Conservation (phyloP, 1,139 yeast genomes). For the Eremothecium sinecaudum region DNA sequence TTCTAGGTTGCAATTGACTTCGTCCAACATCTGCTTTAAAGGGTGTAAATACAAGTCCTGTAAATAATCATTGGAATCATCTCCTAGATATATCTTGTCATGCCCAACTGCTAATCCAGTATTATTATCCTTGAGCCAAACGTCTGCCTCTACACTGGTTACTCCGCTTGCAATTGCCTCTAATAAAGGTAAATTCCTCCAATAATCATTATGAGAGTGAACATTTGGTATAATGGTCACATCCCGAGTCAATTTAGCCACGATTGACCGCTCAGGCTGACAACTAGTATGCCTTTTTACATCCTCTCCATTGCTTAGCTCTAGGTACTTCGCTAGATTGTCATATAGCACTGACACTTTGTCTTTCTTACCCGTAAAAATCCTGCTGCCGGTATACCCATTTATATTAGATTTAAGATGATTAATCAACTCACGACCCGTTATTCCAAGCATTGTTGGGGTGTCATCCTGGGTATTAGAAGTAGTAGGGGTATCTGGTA, state of each 20-base stretch:
- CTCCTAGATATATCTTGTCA: constrained; percentile 39
- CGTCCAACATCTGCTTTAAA: constrained; percentile 39
- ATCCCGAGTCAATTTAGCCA: constrained; percentile 38
- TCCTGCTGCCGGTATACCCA: background rate
- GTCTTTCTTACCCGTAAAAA: background rate
- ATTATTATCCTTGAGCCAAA: constrained; percentile 44
- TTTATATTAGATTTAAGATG: constrained; percentile 4
- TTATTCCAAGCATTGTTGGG: constrained; percentile 3
- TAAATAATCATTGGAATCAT: constrained; percentile 38
- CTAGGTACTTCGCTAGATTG: background rate
- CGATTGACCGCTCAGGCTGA: constrained; percentile 10
- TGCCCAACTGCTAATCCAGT: constrained; percentile 59
- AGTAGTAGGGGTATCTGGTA: background rate
- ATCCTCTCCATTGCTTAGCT: background rate
- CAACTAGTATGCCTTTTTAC: background rate
- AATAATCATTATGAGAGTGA: constrained; percentile 72
- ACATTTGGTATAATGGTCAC: constrained; percentile 40
- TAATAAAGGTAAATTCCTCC: constrained; percentile 53
- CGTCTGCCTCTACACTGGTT: constrained; percentile 61
- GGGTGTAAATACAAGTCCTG: constrained; percentile 47
- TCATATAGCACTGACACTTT: background rate
- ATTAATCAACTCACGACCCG: constrained; percentile 4
- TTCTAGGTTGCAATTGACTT: constrained; percentile 26
- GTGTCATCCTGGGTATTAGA: background rate
- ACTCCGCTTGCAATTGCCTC: constrained; percentile 55